Percentiles rank a stretch among this genome's conserved stretches.
Evolutionary conservation across 1,284 basidiomycete genomes (phyloP).

Genomic region (Termitomyces sp.): DNA sequence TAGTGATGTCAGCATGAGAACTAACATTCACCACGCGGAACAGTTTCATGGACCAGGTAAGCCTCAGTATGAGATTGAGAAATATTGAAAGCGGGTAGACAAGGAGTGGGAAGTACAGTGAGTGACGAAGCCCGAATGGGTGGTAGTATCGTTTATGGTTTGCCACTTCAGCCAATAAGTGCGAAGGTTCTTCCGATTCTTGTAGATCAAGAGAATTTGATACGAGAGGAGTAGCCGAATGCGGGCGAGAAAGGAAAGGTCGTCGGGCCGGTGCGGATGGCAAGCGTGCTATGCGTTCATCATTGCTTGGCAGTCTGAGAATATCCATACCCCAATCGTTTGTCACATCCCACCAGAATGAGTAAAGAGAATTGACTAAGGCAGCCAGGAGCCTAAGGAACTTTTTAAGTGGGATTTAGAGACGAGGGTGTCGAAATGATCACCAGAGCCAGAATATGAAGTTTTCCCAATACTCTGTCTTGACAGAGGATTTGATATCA

Average conservation of each 20-base stretch:
- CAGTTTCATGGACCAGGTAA: slow-evolving; percentile 94
- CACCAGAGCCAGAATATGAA: slow-evolving; percentile 82
- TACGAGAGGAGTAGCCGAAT: slow-evolving; percentile 29
- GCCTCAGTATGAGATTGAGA: slow-evolving; percentile 84
- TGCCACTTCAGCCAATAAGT: slow-evolving; percentile 2
- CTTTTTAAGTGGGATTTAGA: slow-evolving; percentile 6
- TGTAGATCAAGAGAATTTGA: slow-evolving; percentile 25
- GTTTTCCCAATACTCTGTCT: slow-evolving; percentile 73
- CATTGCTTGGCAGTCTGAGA: slow-evolving; percentile 35
- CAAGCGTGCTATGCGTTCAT: slow-evolving; percentile 21
- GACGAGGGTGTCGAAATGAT: slow-evolving; percentile 19
- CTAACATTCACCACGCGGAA: slow-evolving; percentile 84
- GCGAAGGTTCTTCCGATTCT: slow-evolving; percentile 17
- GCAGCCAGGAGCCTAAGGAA: slow-evolving; percentile 75
- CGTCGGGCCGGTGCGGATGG: slow-evolving; percentile 37
- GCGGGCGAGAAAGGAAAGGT: slow-evolving; percentile 40
- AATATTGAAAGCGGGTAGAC: slow-evolving; percentile 85
- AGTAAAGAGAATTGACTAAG: slow-evolving; percentile 87
- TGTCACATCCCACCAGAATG: slow-evolving; percentile 99
- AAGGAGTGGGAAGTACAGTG: slow-evolving; percentile 72
- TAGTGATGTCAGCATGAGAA: slow-evolving; percentile 76
- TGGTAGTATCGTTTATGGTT: slow-evolving; percentile 30
- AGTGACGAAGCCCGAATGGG: slow-evolving; percentile 68
- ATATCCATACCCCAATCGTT: slow-evolving; percentile 96
- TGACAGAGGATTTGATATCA: slow-evolving; percentile 36